These are phyloP conservation scores for Aspergillus sp. DNA, from an alignment of 2,329 filamentous ascomycete species.

Conservation along the genomic window DNA sequence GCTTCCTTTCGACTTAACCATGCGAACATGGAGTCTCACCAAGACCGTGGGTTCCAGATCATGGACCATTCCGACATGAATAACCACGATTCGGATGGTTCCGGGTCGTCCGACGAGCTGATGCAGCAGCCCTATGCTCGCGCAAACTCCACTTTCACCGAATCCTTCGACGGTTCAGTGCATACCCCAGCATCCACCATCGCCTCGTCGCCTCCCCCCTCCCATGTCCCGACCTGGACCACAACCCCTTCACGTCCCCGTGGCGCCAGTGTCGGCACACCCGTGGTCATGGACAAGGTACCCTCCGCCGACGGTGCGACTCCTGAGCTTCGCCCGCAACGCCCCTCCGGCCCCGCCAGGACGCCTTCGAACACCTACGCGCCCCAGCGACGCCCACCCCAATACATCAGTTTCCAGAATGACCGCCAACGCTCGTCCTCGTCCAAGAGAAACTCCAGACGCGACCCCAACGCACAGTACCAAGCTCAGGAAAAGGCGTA, in stretches of 20 bases:
- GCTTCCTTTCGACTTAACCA: constrained; percentile 9
- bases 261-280: constrained; percentile 40
- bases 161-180: constrained; percentile 29
- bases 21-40: constrained; percentile 18
- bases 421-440: constrained; percentile 57
- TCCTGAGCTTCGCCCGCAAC: constrained; percentile 52
- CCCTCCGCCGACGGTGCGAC: constrained; percentile 27
- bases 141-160: constrained; percentile 28
- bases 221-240: constrained; percentile 34
- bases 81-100: constrained; percentile 40
- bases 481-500: constrained; percentile 91
- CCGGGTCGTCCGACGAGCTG: constrained; percentile 42
- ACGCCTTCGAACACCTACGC: constrained; percentile 80
- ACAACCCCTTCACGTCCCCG: constrained; percentile 39
- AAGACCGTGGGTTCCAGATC: constrained; percentile 24
- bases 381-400: constrained; percentile 55
- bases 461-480: constrained; percentile 70
- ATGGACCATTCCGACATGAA: constrained; percentile 45
- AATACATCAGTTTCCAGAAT: constrained; percentile 46
- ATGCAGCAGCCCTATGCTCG: constrained; percentile 34
- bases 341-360: constrained; percentile 66
- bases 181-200: constrained; percentile 30
- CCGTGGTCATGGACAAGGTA: constrained; percentile 41
- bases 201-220: constrained; percentile 31
- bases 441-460: constrained; percentile 50